Conservation (phyloP, 2,329 filamentous ascomycete species). For the Raffaelea deltoideospora region DNA sequence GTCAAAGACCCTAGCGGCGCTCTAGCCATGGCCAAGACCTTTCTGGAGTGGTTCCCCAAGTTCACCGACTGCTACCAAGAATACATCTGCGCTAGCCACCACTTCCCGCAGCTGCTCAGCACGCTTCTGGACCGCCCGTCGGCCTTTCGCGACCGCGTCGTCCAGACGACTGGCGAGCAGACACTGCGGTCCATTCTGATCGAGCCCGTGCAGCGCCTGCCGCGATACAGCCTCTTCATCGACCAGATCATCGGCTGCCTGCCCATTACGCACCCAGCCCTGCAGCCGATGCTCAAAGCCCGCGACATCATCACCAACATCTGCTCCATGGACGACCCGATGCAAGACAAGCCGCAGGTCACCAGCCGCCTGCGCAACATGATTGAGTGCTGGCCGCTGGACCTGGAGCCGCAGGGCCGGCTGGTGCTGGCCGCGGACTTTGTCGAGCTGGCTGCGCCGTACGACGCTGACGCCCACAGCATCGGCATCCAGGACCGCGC, state of each 20-base stretch:
- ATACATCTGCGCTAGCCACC: slow-evolving; percentile 81
- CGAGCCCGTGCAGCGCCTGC: slow-evolving; percentile 86
- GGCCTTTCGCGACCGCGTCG: slow-evolving; percentile 65
- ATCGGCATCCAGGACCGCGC: slow-evolving; percentile 34
- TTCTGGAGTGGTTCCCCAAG: slow-evolving; percentile 83
- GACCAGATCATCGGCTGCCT: slow-evolving; percentile 85
- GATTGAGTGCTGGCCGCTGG: slow-evolving; percentile 60
- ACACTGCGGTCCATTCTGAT: slow-evolving; percentile 81
- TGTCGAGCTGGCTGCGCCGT: slow-evolving; percentile 61
- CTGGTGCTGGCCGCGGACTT: slow-evolving; percentile 72
- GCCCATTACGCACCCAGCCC: slow-evolving; percentile 70
- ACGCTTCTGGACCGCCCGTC: slow-evolving; percentile 66
- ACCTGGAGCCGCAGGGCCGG: slow-evolving; percentile 59
- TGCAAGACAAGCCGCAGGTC: slow-evolving; percentile 55
- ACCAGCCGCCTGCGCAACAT: slow-evolving; percentile 61
- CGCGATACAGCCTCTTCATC: slow-evolving; percentile 89
- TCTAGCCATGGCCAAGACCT: slow-evolving; percentile 60
- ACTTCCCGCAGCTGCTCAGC: slow-evolving; percentile 70
- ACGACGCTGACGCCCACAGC: slow-evolving; percentile 25
- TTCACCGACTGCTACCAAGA: slow-evolving; percentile 86
- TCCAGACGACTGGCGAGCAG: slow-evolving; percentile 78
- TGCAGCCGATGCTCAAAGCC: slow-evolving; percentile 71
- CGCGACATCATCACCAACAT: slow-evolving; percentile 92
- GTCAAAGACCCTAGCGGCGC: slow-evolving; percentile 63
- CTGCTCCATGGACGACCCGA: slow-evolving; percentile 71